A percentile compares a stretch with the other conserved stretches of the same genome.
Evolutionary conservation across 179 eudicot species (phyloP).

Genomic region (Carnegiea gigantea): DNA sequence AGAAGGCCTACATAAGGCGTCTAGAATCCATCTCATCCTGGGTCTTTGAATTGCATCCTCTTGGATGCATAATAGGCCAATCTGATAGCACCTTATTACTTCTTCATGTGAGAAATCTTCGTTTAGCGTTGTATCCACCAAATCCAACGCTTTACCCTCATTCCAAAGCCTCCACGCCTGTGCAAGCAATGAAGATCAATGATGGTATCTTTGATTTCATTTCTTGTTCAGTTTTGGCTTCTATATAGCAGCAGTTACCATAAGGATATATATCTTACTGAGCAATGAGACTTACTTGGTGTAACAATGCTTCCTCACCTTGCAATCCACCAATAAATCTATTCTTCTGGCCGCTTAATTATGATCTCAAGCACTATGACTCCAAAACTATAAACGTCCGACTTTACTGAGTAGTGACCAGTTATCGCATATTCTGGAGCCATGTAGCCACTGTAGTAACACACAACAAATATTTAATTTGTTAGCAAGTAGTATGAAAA

Average conservation of each 20-base stretch:
- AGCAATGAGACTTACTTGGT: conserved; percentile 28
- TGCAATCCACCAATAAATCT: conserved; percentile 15
- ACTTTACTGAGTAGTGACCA: conserved; percentile 28
- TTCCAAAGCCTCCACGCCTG: conserved; percentile 54
- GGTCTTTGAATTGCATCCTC: conserved; percentile 37
- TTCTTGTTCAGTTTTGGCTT: too few species aligned
- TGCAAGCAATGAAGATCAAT: not conserved
- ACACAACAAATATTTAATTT: not conserved
- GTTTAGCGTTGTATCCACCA: conserved; percentile 32
- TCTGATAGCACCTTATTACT: conserved; percentile 31
- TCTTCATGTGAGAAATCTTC: conserved; percentile 10
- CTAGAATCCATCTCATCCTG: conserved; percentile 15
- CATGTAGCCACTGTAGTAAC: conserved; percentile 30
- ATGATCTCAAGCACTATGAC: conserved; percentile 28
- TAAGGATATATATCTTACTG: too few species aligned
- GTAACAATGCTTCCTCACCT: conserved; percentile 27
- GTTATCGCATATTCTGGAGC: conserved; percentile 30
- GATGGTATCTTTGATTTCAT: not conserved
- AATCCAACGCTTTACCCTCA: conserved; percentile 28
- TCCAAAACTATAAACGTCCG: conserved; percentile 38
- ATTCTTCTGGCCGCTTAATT: conserved; percentile 21
- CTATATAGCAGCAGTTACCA: too few species aligned
- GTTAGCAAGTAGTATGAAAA: too few species aligned
- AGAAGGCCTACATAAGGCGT: not conserved
- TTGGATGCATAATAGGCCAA: conserved; percentile 47